A percentile compares a stretch with the other conserved stretches of the same genome.
phyloP scores from a whole-genome alignment of 257 asterid genomes.

The Solanum lycopersicoides region DNA sequence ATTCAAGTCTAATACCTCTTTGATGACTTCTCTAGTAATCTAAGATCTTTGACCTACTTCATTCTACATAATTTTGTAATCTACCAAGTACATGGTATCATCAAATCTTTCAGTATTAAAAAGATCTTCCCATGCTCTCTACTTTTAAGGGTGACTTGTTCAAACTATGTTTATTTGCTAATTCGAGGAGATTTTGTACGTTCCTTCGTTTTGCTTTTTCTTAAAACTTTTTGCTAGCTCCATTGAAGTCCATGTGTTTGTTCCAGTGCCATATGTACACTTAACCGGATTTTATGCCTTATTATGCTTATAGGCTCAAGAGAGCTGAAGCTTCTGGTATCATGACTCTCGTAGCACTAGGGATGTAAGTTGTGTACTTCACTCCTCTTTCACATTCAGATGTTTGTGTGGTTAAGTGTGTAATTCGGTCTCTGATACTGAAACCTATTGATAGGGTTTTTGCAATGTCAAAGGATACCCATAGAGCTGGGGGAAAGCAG shows the following conservation, averaged over 20 bases:
- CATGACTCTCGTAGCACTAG: constrained; percentile 1
- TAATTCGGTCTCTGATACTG: not conserved
- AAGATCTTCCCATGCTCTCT: not conserved
- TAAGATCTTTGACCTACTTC: not conserved
- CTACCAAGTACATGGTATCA: not conserved
- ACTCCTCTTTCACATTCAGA: not conserved
- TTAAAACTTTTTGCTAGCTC: not conserved
- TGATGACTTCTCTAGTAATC: not conserved
- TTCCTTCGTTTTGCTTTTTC: not conserved
- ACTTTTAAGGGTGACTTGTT: not conserved
- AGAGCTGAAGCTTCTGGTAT: constrained; percentile 5
- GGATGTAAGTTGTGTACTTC: constrained; percentile 1
- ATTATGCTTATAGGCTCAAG: constrained; percentile 2
- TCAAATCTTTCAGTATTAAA: not conserved
- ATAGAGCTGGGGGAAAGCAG: constrained; percentile 1
- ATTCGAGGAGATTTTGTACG: not conserved
- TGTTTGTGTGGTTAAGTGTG: not conserved
- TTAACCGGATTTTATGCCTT: not conserved
- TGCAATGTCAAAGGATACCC: not conserved
- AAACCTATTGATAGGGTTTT: not conserved
- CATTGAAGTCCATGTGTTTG: not conserved
- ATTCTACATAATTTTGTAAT: not conserved
- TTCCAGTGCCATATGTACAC: not conserved
- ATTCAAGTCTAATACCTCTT: not conserved
- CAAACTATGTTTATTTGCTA: not conserved